Conservation (phyloP, 306 rosid genomes). For the Fragaria iinumae region DNA sequence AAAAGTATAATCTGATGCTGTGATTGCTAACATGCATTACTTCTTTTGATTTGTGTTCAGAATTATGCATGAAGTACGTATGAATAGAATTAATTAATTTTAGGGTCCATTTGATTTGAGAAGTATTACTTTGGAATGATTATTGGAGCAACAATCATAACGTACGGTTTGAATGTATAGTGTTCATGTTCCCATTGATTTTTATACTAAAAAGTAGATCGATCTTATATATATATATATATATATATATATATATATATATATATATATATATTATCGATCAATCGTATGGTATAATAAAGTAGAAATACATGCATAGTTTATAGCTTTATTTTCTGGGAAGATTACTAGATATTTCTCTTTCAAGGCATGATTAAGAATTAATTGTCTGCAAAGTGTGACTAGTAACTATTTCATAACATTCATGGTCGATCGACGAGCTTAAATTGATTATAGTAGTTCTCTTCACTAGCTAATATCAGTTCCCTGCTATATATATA, state of each 20-base stretch:
- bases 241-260: too few species aligned
- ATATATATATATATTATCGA: background rate
- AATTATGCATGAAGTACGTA: background rate
- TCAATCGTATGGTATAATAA: background rate
- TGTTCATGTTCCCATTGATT: conserved; percentile 6
- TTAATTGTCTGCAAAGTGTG: background rate
- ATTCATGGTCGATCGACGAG: background rate
- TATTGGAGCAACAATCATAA: background rate
- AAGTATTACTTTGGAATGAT: conserved; percentile 26
- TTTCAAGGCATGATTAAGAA: background rate
- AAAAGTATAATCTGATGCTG: conserved; percentile 3
- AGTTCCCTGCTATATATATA: background rate
- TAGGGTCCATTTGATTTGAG: conserved; percentile 19
- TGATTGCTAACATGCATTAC: background rate
- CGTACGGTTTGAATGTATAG: background rate
- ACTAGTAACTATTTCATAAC: background rate
- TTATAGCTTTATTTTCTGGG: background rate
- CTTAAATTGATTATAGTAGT: background rate
- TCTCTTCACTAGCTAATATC: background rate
- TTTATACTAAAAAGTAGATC: background rate
- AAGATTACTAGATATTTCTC: background rate
- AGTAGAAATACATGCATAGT: background rate
- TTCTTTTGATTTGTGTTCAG: background rate
- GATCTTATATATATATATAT: background rate
- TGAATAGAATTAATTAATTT: background rate